Evolutionary conservation across 768 basidiomycete species (phyloP).

Genomic region (Hericium rajendrae): DNA sequence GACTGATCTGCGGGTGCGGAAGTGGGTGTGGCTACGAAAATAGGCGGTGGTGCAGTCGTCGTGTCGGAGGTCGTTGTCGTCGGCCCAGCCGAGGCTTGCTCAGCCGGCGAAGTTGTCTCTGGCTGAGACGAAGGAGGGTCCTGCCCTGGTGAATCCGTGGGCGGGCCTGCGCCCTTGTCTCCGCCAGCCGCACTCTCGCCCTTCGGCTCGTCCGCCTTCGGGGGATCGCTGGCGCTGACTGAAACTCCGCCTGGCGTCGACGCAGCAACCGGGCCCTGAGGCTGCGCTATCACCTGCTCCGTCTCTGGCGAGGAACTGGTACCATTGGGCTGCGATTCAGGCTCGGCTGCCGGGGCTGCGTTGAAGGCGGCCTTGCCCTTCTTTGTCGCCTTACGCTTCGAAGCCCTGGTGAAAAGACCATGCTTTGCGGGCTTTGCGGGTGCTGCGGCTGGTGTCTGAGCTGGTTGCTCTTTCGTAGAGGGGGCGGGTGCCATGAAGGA

Average conservation of each 20-base stretch:
- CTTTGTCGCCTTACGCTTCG: conserved; percentile 8
- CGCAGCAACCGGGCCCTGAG: neutral
- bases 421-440: conserved; percentile 4
- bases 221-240: neutral
- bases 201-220: conserved; percentile 3
- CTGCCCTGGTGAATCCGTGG: conserved; percentile 15
- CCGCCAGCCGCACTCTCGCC: conserved; percentile 13
- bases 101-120: conserved; percentile 1
- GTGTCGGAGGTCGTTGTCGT: conserved; percentile 10
- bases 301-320: neutral
- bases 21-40: conserved; percentile 20
- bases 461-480: neutral
- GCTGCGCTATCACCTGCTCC: neutral
- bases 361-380: conserved; percentile 1
- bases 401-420: conserved; percentile 9
- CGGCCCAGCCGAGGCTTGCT: conserved; percentile 8
- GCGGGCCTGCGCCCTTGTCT: conserved; percentile 5
- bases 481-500: neutral
- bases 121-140: conserved; percentile 12
- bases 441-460: neutral
- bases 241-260: neutral
- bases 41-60: conserved; percentile 2
- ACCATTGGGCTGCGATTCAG: neutral
- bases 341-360: neutral
- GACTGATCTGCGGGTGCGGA: conserved; percentile 21